phyloP scores from a whole-genome alignment of 495 filamentous ascomycete species.

The Rostrohypoxylon terebratum region DNA sequence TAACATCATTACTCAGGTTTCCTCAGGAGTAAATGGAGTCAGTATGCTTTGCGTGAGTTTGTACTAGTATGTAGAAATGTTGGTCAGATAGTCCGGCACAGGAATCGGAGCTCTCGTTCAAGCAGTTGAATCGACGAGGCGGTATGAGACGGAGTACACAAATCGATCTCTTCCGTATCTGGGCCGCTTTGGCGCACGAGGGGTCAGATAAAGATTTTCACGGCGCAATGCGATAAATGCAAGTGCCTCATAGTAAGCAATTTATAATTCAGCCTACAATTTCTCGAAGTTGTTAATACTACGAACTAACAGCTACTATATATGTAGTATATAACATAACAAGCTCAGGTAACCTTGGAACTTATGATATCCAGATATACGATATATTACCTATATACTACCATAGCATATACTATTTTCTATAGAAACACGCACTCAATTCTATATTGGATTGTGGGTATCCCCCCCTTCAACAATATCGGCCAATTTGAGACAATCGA shows the following conservation, averaged over 20 bases:
- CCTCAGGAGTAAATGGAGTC: conserved; percentile 4
- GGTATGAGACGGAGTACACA: not conserved
- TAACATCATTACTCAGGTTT: not conserved
- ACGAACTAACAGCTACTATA: no score
- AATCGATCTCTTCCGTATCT: not conserved
- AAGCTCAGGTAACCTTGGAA: not conserved
- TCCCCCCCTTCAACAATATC: not conserved
- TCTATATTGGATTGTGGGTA: not conserved
- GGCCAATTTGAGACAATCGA: not conserved
- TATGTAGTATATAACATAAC: not conserved
- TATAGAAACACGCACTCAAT: not conserved
- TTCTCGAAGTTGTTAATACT: not conserved
- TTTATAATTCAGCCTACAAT: conserved; percentile 30
- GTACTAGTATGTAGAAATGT: conserved; percentile 2
- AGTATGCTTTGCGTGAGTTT: conserved; percentile 1
- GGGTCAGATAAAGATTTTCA: not conserved
- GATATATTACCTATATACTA: no score
- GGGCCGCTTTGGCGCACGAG: not conserved
- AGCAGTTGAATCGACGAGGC: conserved; percentile 2
- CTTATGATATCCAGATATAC: not conserved
- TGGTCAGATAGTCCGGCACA: not conserved
- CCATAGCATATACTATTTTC: no score
- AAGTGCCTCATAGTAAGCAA: conserved; percentile 1
- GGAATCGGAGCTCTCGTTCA: not conserved
- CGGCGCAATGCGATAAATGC: not conserved